Percentiles rank a stretch among this genome's conserved stretches.
These are phyloP conservation scores for Cercophora sp. DNA, from an alignment of 495 filamentous ascomycete species.

Conservation along the genomic window DNA sequence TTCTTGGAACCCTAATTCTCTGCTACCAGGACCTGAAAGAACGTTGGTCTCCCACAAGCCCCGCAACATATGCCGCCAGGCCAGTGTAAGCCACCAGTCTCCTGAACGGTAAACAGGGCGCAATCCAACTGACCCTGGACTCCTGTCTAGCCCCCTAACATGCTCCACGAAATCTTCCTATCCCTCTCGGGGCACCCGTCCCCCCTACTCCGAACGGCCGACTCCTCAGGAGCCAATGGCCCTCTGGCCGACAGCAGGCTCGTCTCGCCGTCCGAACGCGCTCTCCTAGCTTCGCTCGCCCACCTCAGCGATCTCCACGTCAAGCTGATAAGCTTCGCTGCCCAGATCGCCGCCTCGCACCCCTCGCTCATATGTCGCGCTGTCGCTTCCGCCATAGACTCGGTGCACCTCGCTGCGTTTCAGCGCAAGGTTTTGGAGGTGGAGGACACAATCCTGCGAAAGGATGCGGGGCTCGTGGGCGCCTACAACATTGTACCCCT, in stretches of 20 bases:
- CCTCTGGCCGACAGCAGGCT: constrained; percentile 30
- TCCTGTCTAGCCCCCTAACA: neutral
- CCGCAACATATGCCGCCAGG: too few relatives aligned
- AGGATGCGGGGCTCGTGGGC: constrained; percentile 70
- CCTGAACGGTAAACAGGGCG: too few relatives aligned
- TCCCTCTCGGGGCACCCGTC: constrained; percentile 91
- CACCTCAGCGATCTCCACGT: constrained; percentile 73
- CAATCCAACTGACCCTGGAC: too few relatives aligned
- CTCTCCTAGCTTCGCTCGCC: constrained; percentile 72
- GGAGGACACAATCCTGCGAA: constrained; percentile 68
- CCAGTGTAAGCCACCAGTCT: too few relatives aligned
- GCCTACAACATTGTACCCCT: constrained; percentile 90
- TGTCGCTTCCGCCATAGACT: constrained; percentile 74
- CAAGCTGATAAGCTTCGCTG: constrained; percentile 57
- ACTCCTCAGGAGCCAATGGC: constrained; percentile 31
- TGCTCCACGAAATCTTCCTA: constrained; percentile 97
- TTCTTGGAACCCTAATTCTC: constrained; percentile 45
- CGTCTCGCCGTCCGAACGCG: constrained; percentile 74
- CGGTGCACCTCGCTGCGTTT: constrained; percentile 70
- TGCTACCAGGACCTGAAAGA: constrained; percentile 39
- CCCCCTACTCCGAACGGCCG: constrained; percentile 61
- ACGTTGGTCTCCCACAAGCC: constrained; percentile 13
- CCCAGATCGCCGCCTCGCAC: constrained; percentile 64
- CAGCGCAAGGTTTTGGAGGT: constrained; percentile 80
- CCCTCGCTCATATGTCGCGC: constrained; percentile 78